Evolutionary conservation across 163 green algal species (phyloP), one percentile per base, ranked within the genome.

Genomic region (Coccomyxa subellipsoidea): DNA sequence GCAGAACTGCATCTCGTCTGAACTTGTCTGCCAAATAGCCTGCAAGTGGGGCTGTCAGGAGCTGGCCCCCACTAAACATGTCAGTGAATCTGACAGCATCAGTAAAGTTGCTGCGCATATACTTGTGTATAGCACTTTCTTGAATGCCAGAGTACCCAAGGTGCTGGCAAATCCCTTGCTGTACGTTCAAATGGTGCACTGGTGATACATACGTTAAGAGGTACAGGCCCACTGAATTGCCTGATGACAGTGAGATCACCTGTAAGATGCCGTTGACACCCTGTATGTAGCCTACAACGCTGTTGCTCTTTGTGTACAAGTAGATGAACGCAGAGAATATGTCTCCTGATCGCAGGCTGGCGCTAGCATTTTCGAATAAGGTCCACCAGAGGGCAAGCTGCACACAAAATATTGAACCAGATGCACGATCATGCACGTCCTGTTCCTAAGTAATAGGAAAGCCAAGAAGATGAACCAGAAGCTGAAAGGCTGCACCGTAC

Each of bases 271-370:
- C 87, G 37, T 89, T 91, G 73, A 87, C 66, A 54, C 88, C 85
- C 78, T 89, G 85, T 3, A 92, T 80, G 70, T 87, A 84, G n/a
- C 88, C 88, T 3, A 92, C 87, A 7, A 66, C 73, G 7, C 66
- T 84, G 40, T 87, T 90, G 37, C 76, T 82, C 8, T 54, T 31
- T n/a, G 84, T 90, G 35, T 81, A 59, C 0, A 92, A 81, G 71
- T 84, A 89, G 3, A 92, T 80, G 31, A 85, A 87, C 0, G 79
- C 85, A 6, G 77, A 86, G 4, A 92, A 38, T 2, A 87, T 77
- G 53, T 90, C 89, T 0, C 89, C 89, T 7, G 85, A 88, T 7
- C 89, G 77, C 10, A 90, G 69, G 18, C 69, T 87, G 21, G 73
- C 66, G 37, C 70, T 85, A 10, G 80, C 76, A 34, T 87, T 92